A percentile compares a stretch with the other conserved stretches of the same genome.
These are phyloP conservation scores for Globisporangium uncinulatum DNA, from an alignment of 352 stramenopile genomes.

Conservation along the genomic window DNA sequence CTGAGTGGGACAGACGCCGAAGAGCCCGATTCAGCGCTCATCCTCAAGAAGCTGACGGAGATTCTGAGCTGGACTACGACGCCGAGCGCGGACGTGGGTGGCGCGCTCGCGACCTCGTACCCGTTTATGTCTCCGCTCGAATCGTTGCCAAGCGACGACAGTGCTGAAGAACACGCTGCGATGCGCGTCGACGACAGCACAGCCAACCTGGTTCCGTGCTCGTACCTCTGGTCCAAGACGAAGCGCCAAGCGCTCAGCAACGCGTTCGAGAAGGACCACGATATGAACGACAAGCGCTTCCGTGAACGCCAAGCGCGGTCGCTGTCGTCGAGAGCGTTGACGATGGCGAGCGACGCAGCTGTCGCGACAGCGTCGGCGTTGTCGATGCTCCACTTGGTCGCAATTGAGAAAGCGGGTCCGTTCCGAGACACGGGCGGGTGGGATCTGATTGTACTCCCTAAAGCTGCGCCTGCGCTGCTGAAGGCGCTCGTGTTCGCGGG, in stretches of 20 bases:
- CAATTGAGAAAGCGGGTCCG: conserved; percentile 27
- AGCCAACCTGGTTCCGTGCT: conserved; percentile 21
- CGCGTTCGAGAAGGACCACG: conserved; percentile 48
- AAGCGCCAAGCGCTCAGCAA: conserved; percentile 25
- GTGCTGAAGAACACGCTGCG: not conserved
- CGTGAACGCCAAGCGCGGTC: conserved; percentile 18
- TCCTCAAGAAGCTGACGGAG: conserved; percentile 45
- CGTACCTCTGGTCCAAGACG: conserved; percentile 52
- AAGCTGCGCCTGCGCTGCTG: conserved; percentile 38
- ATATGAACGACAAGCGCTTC: conserved; percentile 45
- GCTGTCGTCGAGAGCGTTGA: not conserved
- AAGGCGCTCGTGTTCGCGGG: conserved; percentile 62
- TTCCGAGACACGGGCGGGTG: conserved; percentile 55
- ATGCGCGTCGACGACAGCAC: conserved; percentile 4
- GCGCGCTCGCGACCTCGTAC: conserved; percentile 15
- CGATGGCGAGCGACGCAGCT: not conserved
- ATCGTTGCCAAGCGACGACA: not conserved
- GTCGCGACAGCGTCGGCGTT: not conserved
- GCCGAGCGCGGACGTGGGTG: not conserved
- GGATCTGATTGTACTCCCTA: conserved; percentile 53
- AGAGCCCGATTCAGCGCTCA: conserved; percentile 51
- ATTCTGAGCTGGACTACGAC: conserved; percentile 54
- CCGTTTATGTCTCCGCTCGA: conserved; percentile 17
- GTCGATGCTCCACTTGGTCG: conserved; percentile 31
- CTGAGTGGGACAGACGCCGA: conserved; percentile 26